Evolutionary conservation across 2,329 filamentous ascomycete genomes (phyloP).

Genomic region (Cladophialophora yegresii): DNA sequence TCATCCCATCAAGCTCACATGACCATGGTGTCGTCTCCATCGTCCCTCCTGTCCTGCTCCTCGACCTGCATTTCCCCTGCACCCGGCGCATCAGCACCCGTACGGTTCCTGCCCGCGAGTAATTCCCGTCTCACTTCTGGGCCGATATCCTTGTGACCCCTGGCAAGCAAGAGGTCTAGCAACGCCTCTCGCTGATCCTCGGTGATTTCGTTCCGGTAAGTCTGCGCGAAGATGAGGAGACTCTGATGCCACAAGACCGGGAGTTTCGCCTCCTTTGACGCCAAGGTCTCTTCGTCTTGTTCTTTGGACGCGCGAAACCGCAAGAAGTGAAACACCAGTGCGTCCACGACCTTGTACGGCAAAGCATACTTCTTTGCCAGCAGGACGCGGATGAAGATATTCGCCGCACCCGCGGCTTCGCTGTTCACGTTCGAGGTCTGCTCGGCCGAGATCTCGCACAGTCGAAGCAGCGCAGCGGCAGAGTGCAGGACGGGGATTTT

Average conservation of each 20-base stretch:
- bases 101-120: constrained; percentile 81
- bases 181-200: constrained; percentile 92
- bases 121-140: constrained; percentile 89
- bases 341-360: constrained; percentile 91
- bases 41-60: constrained; percentile 68
- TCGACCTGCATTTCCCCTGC: constrained; percentile 73
- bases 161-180: constrained; percentile 78
- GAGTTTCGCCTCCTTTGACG: constrained; percentile 59
- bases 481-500: constrained; percentile 90
- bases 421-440: constrained; percentile 74
- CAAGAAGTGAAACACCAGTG: constrained; percentile 93
- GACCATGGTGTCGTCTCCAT: constrained; percentile 37
- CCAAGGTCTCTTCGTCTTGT: constrained; percentile 57
- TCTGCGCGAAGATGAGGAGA: constrained; percentile 84
- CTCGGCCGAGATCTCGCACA: constrained; percentile 92
- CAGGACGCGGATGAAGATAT: constrained; percentile 90
- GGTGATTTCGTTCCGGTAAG: constrained; percentile 94
- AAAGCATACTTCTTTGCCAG: constrained; percentile 97
- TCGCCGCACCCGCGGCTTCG: constrained; percentile 87
- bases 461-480: constrained; percentile 82
- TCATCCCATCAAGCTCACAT: constrained; percentile 13
- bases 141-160: constrained; percentile 84
- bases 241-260: constrained; percentile 98
- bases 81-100: constrained; percentile 62
- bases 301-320: constrained; percentile 73